Percentiles rank a stretch among this genome's conserved stretches.
Evolutionary conservation across 768 basidiomycete genomes (phyloP).

Genomic region (Ramaria rubella): DNA sequence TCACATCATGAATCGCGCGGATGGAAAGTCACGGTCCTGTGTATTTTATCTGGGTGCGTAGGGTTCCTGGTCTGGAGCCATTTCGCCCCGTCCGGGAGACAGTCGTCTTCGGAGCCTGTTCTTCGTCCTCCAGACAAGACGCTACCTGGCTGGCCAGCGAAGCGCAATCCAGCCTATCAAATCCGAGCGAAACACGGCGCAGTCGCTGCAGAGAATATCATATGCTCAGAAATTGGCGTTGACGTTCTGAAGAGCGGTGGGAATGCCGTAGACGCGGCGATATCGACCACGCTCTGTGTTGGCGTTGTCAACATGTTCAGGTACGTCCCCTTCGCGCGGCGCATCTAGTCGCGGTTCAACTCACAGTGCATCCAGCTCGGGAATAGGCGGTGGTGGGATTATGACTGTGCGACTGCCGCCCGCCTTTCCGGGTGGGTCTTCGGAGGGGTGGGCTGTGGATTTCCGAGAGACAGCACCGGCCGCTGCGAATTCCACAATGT

Average conservation of each 20-base stretch:
- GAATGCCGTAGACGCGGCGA: conserved; percentile 84
- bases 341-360: conserved; percentile 6
- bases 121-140: conserved; percentile 1
- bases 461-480: conserved; percentile 85
- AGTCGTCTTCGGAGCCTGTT: no score
- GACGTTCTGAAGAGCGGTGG: conserved; percentile 72
- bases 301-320: conserved; percentile 91
- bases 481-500: conserved; percentile 73
- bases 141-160: conserved; percentile 10
- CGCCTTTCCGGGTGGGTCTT: conserved; percentile 30
- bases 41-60: no score
- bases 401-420: conserved; percentile 78
- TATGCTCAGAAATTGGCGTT: conserved; percentile 84
- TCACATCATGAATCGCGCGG: no score
- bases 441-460: conserved; percentile 70
- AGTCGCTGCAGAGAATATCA: conserved; percentile 81
- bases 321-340: conserved; percentile 31
- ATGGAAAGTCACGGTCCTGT: no score
- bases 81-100: no score
- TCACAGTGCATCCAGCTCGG: conserved; percentile 42
- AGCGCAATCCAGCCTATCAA: conserved; percentile 50
- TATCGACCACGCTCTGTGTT: conserved; percentile 70
- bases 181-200: conserved; percentile 68
- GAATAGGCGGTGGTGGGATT: conserved; percentile 85
- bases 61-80: no score